Evolutionary conservation across 1,139 yeast species (phyloP).

Genomic region (Citeromyces hawaiiensis): DNA sequence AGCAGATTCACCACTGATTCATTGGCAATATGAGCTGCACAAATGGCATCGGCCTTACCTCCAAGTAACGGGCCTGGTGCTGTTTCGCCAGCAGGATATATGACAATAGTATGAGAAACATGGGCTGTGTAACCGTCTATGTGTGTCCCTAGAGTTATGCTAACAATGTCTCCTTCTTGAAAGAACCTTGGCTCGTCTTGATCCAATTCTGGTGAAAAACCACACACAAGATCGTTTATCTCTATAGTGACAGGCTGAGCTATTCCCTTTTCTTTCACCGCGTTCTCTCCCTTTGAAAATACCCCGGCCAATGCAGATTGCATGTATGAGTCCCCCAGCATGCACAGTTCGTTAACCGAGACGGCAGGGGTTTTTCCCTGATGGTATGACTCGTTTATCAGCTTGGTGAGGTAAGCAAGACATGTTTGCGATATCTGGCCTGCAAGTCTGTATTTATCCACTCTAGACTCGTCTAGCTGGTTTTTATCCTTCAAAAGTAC

Average conservation of each 20-base stretch:
- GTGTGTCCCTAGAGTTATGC: constrained; percentile 76
- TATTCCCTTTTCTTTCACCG: constrained; percentile 71
- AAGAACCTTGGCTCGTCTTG: constrained; percentile 42
- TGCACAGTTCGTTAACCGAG: constrained; percentile 65
- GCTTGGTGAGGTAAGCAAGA: constrained; percentile 46
- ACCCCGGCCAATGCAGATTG: constrained; percentile 37
- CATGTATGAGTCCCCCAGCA: constrained; percentile 68
- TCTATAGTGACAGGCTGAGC: constrained; percentile 86
- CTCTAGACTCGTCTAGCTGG: constrained; percentile 41
- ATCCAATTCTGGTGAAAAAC: constrained; percentile 79
- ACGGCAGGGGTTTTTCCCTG: constrained; percentile 30
- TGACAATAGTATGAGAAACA: constrained; percentile 75
- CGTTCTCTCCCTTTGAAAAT: constrained; percentile 29
- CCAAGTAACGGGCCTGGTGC: constrained; percentile 79
- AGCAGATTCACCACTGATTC: constrained; percentile 70
- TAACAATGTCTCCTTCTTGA: constrained; percentile 72
- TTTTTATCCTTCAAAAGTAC: constrained; percentile 65
- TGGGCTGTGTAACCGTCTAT: constrained; percentile 90
- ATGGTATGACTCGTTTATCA: constrained; percentile 65
- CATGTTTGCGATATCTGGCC: constrained; percentile 91
- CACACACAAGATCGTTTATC: constrained; percentile 63
- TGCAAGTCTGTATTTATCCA: constrained; percentile 78
- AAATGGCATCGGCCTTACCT: constrained; percentile 73
- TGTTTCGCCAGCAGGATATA: constrained; percentile 46
- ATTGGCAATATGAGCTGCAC: constrained; percentile 81